A percentile compares a stretch with the other conserved stretches of the same genome.
These are phyloP conservation scores for Ceratorhiza oryzae-sativae DNA, from an alignment of 1,284 basidiomycete genomes.

Conservation along the genomic window DNA sequence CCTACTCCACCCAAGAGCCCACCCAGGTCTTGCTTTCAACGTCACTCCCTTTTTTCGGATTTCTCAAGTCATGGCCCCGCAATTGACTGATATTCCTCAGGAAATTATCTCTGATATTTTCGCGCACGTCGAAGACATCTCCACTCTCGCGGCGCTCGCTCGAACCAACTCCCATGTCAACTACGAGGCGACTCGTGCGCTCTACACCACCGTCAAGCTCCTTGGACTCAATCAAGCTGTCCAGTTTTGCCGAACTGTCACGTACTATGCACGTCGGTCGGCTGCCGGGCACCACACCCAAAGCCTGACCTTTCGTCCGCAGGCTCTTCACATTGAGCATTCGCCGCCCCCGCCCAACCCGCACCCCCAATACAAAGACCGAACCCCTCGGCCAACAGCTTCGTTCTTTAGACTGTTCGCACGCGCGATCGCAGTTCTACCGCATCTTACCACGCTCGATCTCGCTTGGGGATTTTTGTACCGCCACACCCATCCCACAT, in stretches of 20 bases:
- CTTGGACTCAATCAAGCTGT: conserved; percentile 22
- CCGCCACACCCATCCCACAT: conserved; percentile 35
- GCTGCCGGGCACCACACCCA: conserved; percentile 7
- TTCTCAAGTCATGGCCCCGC: background rate
- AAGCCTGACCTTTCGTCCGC: conserved; percentile 28
- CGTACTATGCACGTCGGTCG: background rate
- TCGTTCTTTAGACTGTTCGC: conserved; percentile 29
- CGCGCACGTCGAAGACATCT: conserved; percentile 2
- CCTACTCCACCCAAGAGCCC: background rate
- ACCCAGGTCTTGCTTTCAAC: background rate
- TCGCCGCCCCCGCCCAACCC: conserved; percentile 15
- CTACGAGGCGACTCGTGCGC: conserved; percentile 29
- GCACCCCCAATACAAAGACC: background rate
- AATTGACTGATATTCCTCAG: conserved; percentile 8
- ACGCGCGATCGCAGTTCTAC: conserved; percentile 19
- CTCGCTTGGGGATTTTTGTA: conserved; percentile 36
- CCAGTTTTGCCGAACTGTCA: conserved; percentile 27
- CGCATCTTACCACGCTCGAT: conserved; percentile 34
- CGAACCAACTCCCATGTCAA: conserved; percentile 8
- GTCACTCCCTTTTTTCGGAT: background rate
- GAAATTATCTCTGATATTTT: conserved; percentile 31
- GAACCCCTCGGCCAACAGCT: conserved; percentile 31
- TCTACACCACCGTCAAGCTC: conserved; percentile 30
- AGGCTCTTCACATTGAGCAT: conserved; percentile 20
- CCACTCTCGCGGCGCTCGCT: conserved; percentile 21